Evolutionary conservation across 176 grass and related monocot genomes (phyloP).

Genomic region (Pharus latifolius): DNA sequence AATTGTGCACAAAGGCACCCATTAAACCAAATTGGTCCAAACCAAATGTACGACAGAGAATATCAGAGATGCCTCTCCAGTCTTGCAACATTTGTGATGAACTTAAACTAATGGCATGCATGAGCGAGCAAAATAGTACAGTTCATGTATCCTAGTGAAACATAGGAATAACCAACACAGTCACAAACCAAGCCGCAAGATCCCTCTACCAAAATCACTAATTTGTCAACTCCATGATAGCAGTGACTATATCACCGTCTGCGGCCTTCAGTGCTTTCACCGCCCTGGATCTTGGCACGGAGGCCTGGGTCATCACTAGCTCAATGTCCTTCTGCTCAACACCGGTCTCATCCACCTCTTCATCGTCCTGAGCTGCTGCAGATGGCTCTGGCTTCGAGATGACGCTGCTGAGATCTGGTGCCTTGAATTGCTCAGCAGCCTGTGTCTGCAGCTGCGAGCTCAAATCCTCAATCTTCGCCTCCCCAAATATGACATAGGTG

Average conservation of each 20-base stretch:
- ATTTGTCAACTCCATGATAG: conserved; percentile 67
- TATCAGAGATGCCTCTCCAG: no score
- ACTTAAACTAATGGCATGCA: no score
- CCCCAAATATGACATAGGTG: conserved; percentile 69
- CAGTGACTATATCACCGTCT: conserved; percentile 53
- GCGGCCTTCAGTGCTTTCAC: conserved; percentile 40
- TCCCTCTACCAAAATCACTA: conserved; percentile 1
- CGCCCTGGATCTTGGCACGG: conserved; percentile 37
- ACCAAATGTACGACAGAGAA: no score
- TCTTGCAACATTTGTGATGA: no score
- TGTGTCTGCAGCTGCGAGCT: conserved; percentile 52
- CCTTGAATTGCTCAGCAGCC: conserved; percentile 60
- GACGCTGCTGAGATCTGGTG: conserved; percentile 33
- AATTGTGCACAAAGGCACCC: no score
- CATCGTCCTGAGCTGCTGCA: conserved; percentile 12
- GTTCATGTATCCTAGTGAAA: background rate
- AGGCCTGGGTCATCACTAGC: conserved; percentile 59
- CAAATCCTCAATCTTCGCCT: conserved; percentile 62
- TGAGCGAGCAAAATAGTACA: no score
- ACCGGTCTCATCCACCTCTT: conserved; percentile 45
- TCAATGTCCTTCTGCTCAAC: conserved; percentile 62
- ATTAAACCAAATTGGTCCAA: no score
- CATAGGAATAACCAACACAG: background rate
- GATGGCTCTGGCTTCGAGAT: conserved; percentile 41
- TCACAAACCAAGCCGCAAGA: no score